Evolutionary conservation across 148 eudicot genomes (phyloP).

Genomic region (Agrostemma githago): DNA sequence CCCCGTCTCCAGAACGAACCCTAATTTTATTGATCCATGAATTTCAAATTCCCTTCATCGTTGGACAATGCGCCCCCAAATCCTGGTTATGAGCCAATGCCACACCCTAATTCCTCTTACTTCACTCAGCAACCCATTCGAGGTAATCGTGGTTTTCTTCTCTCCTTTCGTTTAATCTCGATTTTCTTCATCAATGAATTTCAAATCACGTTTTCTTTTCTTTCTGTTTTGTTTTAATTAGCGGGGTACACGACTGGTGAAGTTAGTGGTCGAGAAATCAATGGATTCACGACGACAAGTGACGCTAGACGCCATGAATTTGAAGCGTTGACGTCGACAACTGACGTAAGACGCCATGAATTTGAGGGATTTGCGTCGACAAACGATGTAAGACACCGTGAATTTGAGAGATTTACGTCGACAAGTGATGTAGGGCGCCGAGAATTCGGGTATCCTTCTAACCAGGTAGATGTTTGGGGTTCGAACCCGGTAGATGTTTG

Average conservation of each 20-base stretch:
- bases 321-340: background rate
- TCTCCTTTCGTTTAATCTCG: background rate
- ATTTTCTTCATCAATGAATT: background rate
- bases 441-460: background rate
- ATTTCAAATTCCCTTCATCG: constrained; percentile 24
- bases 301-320: constrained; percentile 5
- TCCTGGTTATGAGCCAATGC: background rate
- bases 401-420: background rate
- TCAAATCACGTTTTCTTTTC: background rate
- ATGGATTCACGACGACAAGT: background rate
- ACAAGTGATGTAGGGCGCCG: background rate
- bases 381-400: background rate
- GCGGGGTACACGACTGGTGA: constrained; percentile 14
- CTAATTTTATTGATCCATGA: background rate
- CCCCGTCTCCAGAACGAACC: background rate
- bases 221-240: constrained; percentile 6
- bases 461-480: background rate
- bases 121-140: constrained; percentile 28
- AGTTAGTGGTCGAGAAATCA: background rate
- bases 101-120: constrained; percentile 10
- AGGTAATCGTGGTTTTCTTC: constrained; percentile 6
- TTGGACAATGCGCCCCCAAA: background rate
- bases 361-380: no score
- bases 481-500: background rate
- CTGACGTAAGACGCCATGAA: background rate